These are phyloP conservation scores for Skeletonema marinoi DNA, from an alignment of 108 stramenopile genomes.

Conservation along the genomic window DNA sequence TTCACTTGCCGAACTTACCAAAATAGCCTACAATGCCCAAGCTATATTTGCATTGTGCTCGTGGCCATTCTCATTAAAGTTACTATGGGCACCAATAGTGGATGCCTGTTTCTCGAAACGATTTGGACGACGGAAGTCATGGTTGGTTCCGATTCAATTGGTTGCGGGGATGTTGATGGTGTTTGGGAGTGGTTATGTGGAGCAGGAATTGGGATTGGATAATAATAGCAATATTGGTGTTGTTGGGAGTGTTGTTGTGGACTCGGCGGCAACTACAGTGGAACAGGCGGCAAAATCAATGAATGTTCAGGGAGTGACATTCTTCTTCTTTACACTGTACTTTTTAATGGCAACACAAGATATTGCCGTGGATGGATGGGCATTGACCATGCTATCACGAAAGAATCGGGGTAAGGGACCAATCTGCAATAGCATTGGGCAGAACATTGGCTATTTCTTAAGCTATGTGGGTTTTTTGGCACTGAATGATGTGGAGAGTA, in stretches of 20 bases:
- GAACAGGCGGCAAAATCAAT: constrained; percentile 31
- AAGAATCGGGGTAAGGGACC: constrained; percentile 95
- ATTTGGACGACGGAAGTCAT: constrained; percentile 96
- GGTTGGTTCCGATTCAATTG: constrained; percentile 97
- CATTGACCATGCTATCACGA: constrained; percentile 96
- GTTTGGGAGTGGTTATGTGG: constrained; percentile 81
- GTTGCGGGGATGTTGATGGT: constrained; percentile 90
- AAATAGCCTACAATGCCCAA: constrained; percentile 92
- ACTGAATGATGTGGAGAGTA: constrained; percentile 90
- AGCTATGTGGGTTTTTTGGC: constrained; percentile 97
- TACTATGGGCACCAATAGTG: constrained; percentile 99
- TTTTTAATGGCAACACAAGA: constrained; percentile 99
- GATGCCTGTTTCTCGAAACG: constrained; percentile 89
- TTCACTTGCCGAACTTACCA: constrained; percentile 48
- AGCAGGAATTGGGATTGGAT: constrained; percentile 72
- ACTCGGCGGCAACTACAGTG: neutral
- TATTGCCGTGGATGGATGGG: constrained; percentile 99
- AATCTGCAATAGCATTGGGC: constrained; percentile 96
- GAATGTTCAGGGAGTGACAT: constrained; percentile 84
- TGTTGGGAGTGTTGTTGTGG: neutral
- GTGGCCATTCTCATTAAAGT: constrained; percentile 97
- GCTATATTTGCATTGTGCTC: constrained; percentile 94
- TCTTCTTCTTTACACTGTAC: constrained; percentile 95
- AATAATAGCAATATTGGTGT: neutral
- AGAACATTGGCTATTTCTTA: constrained; percentile 96